A percentile compares a stretch with the other conserved stretches of the same genome.
phyloP scores from a whole-genome alignment of 495 filamentous ascomycete species.

The Penicillium parvum region DNA sequence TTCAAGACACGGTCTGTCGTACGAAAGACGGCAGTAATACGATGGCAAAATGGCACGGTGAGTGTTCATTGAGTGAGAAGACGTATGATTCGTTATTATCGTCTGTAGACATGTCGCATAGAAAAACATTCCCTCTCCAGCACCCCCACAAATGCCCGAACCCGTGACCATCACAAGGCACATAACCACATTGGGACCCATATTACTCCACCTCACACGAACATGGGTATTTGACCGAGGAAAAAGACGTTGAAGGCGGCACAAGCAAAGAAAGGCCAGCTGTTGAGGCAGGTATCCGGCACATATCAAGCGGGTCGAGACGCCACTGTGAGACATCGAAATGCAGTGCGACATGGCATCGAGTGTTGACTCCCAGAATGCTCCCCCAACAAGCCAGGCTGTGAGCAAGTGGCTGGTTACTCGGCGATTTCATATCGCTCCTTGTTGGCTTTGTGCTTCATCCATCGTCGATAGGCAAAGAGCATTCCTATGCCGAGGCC shows the following conservation, averaged over 20 bases:
- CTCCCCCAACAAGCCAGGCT: too few species aligned
- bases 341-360: too few species aligned
- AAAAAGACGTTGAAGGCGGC: not conserved
- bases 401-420: not conserved
- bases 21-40: too few species aligned
- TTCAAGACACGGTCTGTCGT: too few species aligned
- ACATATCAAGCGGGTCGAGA: not conserved
- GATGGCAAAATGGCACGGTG: too few species aligned
- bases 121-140: not conserved
- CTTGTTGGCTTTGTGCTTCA: constrained; percentile 32
- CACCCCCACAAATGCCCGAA: not conserved
- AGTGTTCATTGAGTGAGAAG: not conserved
- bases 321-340: too few species aligned
- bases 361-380: too few species aligned
- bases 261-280: not conserved
- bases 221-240: not conserved
- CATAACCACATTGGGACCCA: not conserved
- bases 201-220: not conserved
- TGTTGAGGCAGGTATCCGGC: not conserved
- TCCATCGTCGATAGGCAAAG: constrained; percentile 41
- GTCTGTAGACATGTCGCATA: not conserved
- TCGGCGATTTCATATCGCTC: constrained; percentile 23
- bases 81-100: constrained; percentile 2
- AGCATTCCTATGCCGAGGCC: constrained; percentile 38
- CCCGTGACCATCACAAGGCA: not conserved